Evolutionary conservation across 2,329 filamentous ascomycete genomes (phyloP), one percentile per base, ranked within the genome.

Genomic region (Verticillium tricorpus): DNA sequence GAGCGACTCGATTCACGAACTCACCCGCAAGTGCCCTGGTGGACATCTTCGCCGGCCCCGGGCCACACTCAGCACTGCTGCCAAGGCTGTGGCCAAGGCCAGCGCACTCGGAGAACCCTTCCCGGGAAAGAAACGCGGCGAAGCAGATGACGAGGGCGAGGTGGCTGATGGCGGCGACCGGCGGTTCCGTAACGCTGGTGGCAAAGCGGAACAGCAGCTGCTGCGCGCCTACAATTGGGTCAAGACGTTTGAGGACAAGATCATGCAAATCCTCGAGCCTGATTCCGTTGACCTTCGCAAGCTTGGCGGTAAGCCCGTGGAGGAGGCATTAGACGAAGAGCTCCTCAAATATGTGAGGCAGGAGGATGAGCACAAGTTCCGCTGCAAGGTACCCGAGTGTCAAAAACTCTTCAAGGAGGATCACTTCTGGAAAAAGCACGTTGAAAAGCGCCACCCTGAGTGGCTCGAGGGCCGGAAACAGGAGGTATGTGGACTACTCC

Each of bases 171-270:
- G 73, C 6, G 85, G 84, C 6, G 91, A 95, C 64, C 90, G 90
- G 70, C 93, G 92, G 69, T 88, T 89, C 65, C 84, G 86, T 61
- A 88, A 85, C 63, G 82, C 87, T 17, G 84, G 83, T 28, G 87
- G 83, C 58, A 97, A 96, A 78, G 87, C 88, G 5, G 93, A 97
- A 70, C 92, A 96, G 73, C 95, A 98, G 73, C 85, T 98, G 15
- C 91, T 96, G 70, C 89, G 93, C 62, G 95, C 95, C 0, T 98
- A 93, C 79, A 99, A 98, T 72, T 99, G 96, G 95, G 96, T 99
- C 63, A 96, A 91, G 80, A 98, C 95, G 0, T 99, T 97, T 70
- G 95, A 99, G 73, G 95, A 99, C 72, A 99, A 99, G 78, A 84
- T 99, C 59, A 81, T 92, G 72, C 93, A 97, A 73, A 90, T 98